Conservation (phyloP, 2,329 filamentous ascomycete genomes). For the Alternaria dauci region DNA sequence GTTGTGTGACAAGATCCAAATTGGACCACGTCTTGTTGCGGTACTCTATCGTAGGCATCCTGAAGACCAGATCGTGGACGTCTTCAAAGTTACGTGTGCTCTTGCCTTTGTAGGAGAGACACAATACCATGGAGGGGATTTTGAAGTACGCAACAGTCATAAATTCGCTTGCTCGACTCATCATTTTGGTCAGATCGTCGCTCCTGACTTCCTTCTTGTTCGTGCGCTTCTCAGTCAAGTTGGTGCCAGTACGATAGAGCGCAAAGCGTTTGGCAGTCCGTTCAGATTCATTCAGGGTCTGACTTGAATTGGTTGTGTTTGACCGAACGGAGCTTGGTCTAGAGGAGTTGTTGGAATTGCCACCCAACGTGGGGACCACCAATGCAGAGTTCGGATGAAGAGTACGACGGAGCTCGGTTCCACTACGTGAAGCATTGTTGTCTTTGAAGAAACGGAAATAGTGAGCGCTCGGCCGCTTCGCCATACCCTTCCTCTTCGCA, state of each 20-base stretch:
- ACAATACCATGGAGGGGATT: constrained; percentile 93
- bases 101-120: constrained; percentile 95
- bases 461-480: constrained; percentile 40
- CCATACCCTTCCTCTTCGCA: constrained; percentile 29
- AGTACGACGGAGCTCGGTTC: constrained; percentile 41
- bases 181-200: constrained; percentile 97
- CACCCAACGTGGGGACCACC: constrained; percentile 10
- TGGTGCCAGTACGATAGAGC: constrained; percentile 51
- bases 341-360: constrained; percentile 24
- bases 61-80: constrained; percentile 96
- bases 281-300: constrained; percentile 39
- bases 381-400: constrained; percentile 42
- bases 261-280: constrained; percentile 50
- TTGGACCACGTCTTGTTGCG: constrained; percentile 99
- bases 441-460: constrained; percentile 50
- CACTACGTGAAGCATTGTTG: constrained; percentile 37
- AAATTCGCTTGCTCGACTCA: constrained; percentile 91
- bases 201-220: constrained; percentile 69
- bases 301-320: constrained; percentile 33
- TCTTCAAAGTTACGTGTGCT: constrained; percentile 96
- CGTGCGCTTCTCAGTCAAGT: constrained; percentile 55
- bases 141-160: constrained; percentile 97
- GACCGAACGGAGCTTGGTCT: constrained; percentile 45
- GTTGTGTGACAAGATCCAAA: constrained; percentile 86
- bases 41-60: constrained; percentile 92